These are phyloP conservation scores for Fusarium tupiense DNA, from an alignment of 2,329 filamentous ascomycete genomes.

Conservation along the genomic window DNA sequence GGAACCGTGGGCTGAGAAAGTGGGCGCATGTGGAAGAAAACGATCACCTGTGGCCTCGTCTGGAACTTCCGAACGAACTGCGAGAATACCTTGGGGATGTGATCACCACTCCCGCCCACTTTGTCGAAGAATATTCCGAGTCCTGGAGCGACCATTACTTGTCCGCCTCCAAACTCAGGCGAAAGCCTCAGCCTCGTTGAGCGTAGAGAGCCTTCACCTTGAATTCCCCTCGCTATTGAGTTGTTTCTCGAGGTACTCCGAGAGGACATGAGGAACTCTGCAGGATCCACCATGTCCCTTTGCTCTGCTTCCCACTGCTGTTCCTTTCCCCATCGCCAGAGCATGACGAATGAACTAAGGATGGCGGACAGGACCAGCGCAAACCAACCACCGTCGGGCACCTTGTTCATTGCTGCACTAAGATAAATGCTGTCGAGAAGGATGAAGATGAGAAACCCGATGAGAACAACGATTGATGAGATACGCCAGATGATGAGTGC, in stretches of 20 bases:
- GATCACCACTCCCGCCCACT: slow-evolving; percentile 69
- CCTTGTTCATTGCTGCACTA: slow-evolving; percentile 75
- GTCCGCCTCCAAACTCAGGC: slow-evolving; percentile 54
- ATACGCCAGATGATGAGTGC: slow-evolving; percentile 78
- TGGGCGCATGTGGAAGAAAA: slow-evolving; percentile 79
- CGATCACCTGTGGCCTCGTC: slow-evolving; percentile 71
- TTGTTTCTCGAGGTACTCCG: slow-evolving; percentile 40
- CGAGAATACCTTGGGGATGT: slow-evolving; percentile 60
- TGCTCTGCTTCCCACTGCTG: slow-evolving; percentile 78
- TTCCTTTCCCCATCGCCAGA: slow-evolving; percentile 84
- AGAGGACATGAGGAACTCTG: slow-evolving; percentile 46
- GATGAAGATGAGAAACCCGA: slow-evolving; percentile 72
- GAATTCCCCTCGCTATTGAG: slow-evolving; percentile 31
- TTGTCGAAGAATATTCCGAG: slow-evolving; percentile 84
- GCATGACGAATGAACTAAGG: slow-evolving; percentile 71
- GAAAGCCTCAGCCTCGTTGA: slow-evolving; percentile 44
- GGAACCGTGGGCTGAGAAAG: slow-evolving; percentile 67
- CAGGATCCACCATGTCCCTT: slow-evolving; percentile 64
- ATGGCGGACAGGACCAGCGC: slow-evolving; percentile 72
- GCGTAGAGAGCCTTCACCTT: slow-evolving; percentile 26
- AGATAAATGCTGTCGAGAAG: slow-evolving; percentile 75
- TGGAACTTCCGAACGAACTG: slow-evolving; percentile 79
- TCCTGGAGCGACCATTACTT: slow-evolving; percentile 61
- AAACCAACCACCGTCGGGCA: slow-evolving; percentile 82
- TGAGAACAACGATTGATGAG: slow-evolving; percentile 66